These are phyloP conservation scores for Saccharomyces pastorianus DNA, from an alignment of 1,139 yeast species.

Conservation along the genomic window DNA sequence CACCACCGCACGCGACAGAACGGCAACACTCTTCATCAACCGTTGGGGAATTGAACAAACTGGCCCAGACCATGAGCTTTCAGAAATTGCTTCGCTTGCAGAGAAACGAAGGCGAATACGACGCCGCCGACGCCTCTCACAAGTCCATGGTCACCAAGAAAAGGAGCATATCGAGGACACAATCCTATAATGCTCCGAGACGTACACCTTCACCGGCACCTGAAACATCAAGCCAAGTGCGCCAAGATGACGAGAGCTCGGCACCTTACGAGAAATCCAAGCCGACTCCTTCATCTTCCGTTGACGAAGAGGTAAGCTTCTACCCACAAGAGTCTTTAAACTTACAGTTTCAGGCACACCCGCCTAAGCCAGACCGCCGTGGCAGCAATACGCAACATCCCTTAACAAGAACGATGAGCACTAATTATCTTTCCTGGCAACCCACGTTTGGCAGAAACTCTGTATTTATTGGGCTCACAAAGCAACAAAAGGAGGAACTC, in stretches of 20 bases:
- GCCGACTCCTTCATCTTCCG: background rate
- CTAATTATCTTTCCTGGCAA: conserved; percentile 72
- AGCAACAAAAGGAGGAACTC: conserved; percentile 79
- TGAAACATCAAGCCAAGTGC: background rate
- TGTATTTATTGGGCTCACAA: conserved; percentile 72
- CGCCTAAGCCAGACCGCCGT: background rate
- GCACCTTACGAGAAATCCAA: background rate
- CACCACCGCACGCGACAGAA: too few relatives aligned
- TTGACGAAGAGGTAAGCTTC: background rate
- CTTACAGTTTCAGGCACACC: background rate
- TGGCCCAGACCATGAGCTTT: conserved; percentile 40
- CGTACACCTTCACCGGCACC: background rate
- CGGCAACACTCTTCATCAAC: too few relatives aligned
- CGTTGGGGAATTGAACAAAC: conserved; percentile 10
- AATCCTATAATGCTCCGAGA: background rate
- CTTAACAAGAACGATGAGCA: conserved; percentile 38
- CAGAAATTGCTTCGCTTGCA: conserved; percentile 20
- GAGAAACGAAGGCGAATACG: background rate
- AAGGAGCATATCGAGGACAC: background rate
- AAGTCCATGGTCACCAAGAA: background rate
- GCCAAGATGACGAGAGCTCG: background rate
- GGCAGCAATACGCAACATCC: conserved; percentile 5
- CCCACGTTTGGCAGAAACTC: conserved; percentile 90
- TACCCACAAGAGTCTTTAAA: background rate
- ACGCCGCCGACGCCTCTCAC: background rate